These are phyloP conservation scores for Pichia sp. DNA, from an alignment of 1,139 yeast genomes.

Conservation along the genomic window DNA sequence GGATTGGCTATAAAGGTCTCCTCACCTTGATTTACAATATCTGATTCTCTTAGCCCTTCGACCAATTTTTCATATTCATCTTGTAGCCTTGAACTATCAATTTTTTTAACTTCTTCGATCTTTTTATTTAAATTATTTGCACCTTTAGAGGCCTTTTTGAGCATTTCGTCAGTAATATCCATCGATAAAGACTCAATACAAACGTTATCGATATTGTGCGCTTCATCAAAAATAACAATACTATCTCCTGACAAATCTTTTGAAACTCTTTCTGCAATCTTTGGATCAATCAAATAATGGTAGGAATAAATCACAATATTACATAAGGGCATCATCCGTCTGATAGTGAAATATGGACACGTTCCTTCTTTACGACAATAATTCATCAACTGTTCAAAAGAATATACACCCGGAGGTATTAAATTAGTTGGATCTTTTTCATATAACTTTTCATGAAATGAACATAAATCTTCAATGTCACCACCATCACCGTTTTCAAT, in stretches of 20 bases:
- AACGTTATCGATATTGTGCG: conserved; percentile 96
- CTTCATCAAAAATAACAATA: conserved; percentile 94
- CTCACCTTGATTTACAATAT: conserved; percentile 45
- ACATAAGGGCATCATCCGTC: conserved; percentile 96
- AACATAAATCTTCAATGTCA: conserved; percentile 57
- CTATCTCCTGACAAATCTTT: conserved; percentile 86
- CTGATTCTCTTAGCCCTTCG: conserved; percentile 78
- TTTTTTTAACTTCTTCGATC: conserved; percentile 73
- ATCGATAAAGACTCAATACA: conserved; percentile 92
- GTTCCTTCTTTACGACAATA: conserved; percentile 74
- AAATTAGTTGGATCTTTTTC: conserved; percentile 81
- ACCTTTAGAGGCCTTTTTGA: conserved; percentile 73
- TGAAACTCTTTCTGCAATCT: conserved; percentile 93
- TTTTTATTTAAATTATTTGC: conserved; percentile 67
- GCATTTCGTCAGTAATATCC: conserved; percentile 78
- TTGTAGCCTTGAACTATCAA: conserved; percentile 77
- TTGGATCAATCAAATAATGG: conserved; percentile 92
- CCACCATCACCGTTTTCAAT: conserved; percentile 53
- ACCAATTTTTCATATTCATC: conserved; percentile 88
- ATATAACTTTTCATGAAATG: conserved; percentile 82
- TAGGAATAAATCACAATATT: conserved; percentile 92
- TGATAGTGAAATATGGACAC: conserved; percentile 94
- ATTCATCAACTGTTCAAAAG: conserved; percentile 73
- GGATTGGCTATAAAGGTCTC: conserved; percentile 86
- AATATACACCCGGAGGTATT: conserved; percentile 88